phyloP scores from a whole-genome alignment of 345 rosid genomes.

The Citrus trifoliata region DNA sequence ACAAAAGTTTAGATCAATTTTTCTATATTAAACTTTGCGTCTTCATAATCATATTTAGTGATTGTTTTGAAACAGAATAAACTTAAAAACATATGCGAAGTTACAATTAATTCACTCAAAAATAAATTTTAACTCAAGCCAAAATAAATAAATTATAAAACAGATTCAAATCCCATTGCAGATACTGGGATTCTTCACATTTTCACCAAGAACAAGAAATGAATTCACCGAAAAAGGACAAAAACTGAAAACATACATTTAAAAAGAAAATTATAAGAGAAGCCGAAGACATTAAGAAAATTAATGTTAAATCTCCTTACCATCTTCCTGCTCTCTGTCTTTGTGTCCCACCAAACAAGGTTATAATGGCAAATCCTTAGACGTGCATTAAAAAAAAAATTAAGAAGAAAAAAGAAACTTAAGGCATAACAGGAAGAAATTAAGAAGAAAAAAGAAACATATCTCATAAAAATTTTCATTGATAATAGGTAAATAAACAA shows the following conservation, averaged over 20 bases:
- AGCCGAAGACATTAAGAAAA: not conserved
- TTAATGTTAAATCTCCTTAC: not conserved
- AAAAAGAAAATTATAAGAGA: no score
- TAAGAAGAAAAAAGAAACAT: not conserved
- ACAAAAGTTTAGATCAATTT: no score
- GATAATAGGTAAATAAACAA: not conserved
- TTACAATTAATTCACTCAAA: not conserved
- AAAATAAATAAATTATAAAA: not conserved
- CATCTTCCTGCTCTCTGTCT: slow-evolving; percentile 8
- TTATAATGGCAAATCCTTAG: not conserved
- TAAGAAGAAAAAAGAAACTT: not conserved
- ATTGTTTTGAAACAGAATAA: no score
- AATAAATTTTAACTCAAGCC: not conserved
- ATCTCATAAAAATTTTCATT: not conserved
- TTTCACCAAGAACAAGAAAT: not conserved
- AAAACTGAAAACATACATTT: not conserved
- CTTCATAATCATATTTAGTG: no score
- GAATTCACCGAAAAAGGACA: not conserved
- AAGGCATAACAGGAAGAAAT: not conserved
- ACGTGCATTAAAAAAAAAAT: not conserved
- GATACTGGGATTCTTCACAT: not conserved
- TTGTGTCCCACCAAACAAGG: slow-evolving; percentile 12
- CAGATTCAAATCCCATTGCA: not conserved
- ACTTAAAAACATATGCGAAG: no score
- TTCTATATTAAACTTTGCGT: no score